These are phyloP conservation scores for Ustulina deusta DNA, from an alignment of 2,329 filamentous ascomycete species.

Conservation along the genomic window DNA sequence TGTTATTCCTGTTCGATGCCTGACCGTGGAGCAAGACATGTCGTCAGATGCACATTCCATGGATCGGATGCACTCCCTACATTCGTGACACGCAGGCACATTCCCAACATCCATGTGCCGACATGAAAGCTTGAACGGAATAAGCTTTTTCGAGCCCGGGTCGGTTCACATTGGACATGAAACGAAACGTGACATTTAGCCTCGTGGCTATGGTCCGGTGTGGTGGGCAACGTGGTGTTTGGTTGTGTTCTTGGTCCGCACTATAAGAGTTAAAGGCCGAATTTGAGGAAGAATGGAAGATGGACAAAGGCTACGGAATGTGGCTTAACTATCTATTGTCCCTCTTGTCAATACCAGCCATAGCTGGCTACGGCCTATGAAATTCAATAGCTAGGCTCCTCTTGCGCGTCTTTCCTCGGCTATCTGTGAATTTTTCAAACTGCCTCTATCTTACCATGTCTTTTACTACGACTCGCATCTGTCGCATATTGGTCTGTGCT, in stretches of 20 bases:
- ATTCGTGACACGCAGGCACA: slow-evolving; percentile 13
- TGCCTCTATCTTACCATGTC: slow-evolving; percentile 18
- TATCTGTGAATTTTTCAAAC: slow-evolving; percentile 1
- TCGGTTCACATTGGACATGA: neutral
- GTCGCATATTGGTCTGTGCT: slow-evolving; percentile 21
- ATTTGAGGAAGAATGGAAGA: slow-evolving; percentile 14
- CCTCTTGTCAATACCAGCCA: slow-evolving; percentile 14
- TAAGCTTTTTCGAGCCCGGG: slow-evolving; percentile 19
- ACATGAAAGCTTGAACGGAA: slow-evolving; percentile 1
- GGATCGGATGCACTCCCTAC: slow-evolving; percentile 8
- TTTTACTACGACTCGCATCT: slow-evolving; percentile 9
- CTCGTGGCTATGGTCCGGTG: slow-evolving; percentile 25
- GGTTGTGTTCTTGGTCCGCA: neutral
- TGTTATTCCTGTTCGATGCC: slow-evolving; percentile 10
- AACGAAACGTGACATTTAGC: slow-evolving; percentile 29
- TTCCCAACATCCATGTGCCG: slow-evolving; percentile 25
- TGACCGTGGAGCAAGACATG: slow-evolving; percentile 29
- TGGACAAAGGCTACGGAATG: slow-evolving; percentile 22
- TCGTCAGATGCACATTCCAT: slow-evolving; percentile 28
- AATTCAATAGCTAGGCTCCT: neutral
- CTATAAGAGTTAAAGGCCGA: slow-evolving; percentile 23
- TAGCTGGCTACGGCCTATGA: slow-evolving; percentile 8
- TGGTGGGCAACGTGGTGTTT: neutral
- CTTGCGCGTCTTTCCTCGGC: neutral
- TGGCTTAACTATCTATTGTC: slow-evolving; percentile 12